A percentile compares a stretch with the other conserved stretches of the same genome.
These are phyloP conservation scores for Fusarium sulawesiense DNA, from an alignment of 2,329 filamentous ascomycete species.

Conservation along the genomic window DNA sequence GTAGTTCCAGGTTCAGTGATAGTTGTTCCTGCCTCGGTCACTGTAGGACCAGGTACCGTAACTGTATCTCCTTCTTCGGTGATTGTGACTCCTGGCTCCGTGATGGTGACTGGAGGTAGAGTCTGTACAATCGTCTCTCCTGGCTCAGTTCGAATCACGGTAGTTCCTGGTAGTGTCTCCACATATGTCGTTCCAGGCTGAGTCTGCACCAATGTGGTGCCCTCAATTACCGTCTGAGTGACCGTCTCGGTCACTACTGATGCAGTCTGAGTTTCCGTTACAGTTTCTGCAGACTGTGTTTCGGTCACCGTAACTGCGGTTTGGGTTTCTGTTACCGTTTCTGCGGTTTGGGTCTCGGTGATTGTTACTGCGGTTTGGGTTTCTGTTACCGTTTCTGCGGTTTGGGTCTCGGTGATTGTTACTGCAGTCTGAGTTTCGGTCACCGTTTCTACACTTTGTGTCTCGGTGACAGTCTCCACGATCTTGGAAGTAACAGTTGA, in stretches of 20 bases:
- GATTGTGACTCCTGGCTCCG: slow-evolving; percentile 6
- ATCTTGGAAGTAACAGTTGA: neutral
- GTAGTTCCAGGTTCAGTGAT: slow-evolving; percentile 23
- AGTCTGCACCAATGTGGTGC: slow-evolving; percentile 19
- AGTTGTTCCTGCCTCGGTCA: slow-evolving; percentile 7
- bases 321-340: slow-evolving; percentile 2
- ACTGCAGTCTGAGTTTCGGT: neutral
- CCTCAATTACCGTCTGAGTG: neutral
- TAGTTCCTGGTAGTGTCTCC: slow-evolving; percentile 1
- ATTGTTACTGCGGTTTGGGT: neutral
- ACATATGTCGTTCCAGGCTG: neutral
- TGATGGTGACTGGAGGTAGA: neutral
- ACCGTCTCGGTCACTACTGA: neutral
- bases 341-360: neutral
- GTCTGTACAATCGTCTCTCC: slow-evolving; percentile 12
- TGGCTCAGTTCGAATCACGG: slow-evolving; percentile 3
- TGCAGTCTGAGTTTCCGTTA: slow-evolving; percentile 7
- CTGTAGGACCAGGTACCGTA: neutral
- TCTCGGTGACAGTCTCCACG: neutral
- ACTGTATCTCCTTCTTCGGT: slow-evolving; percentile 12
- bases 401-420: neutral
- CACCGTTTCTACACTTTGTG: neutral
- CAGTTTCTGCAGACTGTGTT: neutral
- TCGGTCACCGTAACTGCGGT: neutral
- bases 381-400: slow-evolving; percentile 1